A percentile compares a stretch with the other conserved stretches of the same genome.
Evolutionary conservation across 2,329 filamentous ascomycete species (phyloP).

Genomic region (Penicillium sp.): DNA sequence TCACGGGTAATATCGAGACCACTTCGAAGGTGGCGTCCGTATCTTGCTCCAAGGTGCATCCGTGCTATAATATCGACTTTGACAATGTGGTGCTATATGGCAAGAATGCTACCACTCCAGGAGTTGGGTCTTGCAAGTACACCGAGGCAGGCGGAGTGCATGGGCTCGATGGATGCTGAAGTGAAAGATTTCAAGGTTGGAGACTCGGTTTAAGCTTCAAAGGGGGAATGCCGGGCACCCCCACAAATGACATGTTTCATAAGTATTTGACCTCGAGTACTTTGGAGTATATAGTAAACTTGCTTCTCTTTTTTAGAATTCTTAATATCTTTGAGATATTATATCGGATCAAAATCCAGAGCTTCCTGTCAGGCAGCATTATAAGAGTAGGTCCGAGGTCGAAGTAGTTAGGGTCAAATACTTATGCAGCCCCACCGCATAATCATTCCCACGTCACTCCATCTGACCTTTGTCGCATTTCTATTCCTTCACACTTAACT

Average conservation of each 20-base stretch:
- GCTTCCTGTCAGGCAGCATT: no score
- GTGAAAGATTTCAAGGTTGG: background rate
- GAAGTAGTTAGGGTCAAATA: no score
- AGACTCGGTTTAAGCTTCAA: no score
- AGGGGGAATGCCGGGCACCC: no score
- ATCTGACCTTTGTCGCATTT: background rate
- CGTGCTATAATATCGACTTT: slow-evolving; percentile 55
- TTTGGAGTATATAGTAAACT: no score
- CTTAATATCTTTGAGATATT: no score
- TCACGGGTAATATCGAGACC: slow-evolving; percentile 51
- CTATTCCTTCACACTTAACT: background rate
- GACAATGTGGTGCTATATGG: slow-evolving; percentile 42
- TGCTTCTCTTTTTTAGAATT: no score
- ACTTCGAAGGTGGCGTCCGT: slow-evolving; percentile 43
- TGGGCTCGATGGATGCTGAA: slow-evolving; percentile 24
- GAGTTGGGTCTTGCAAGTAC: slow-evolving; percentile 40
- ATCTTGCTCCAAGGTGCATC: slow-evolving; percentile 51
- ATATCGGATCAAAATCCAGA: no score
- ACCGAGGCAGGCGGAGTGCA: slow-evolving; percentile 41
- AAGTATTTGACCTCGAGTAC: no score
- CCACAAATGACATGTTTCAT: background rate
- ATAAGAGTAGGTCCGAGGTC: no score
- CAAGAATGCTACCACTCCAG: slow-evolving; percentile 35
- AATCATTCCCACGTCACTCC: background rate
- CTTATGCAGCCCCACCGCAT: background rate